These are phyloP conservation scores for Toxoplasma gondii DNA, from an alignment of 169 alveolate genomes.

Conservation along the genomic window DNA sequence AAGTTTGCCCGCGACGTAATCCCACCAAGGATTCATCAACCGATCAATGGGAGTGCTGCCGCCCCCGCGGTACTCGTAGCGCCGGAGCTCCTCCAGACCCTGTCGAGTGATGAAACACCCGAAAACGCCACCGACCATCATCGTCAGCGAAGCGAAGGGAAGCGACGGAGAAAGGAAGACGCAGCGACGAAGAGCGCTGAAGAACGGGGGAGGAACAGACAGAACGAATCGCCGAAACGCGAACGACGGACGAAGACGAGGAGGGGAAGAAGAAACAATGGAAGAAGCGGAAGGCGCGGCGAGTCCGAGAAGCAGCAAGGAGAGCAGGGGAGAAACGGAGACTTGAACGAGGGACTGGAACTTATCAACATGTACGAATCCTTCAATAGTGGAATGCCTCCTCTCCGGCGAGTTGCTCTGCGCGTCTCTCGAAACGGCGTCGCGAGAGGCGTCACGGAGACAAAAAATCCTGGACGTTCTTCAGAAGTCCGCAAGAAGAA, in stretches of 20 bases:
- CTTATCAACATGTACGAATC: too few relatives aligned
- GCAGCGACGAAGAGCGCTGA: background rate
- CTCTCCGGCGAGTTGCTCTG: too few relatives aligned
- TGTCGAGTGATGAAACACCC: conserved; percentile 23
- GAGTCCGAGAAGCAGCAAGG: too few relatives aligned
- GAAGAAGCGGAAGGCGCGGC: too few relatives aligned
- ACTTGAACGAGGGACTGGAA: too few relatives aligned
- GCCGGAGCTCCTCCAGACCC: conserved; percentile 31
- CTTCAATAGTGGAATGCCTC: too few relatives aligned
- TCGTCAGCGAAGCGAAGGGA: background rate
- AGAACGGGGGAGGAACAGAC: background rate
- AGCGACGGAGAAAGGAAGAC: background rate
- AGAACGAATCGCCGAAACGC: too few relatives aligned
- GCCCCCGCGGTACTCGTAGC: background rate
- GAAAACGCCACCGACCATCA: conserved; percentile 5
- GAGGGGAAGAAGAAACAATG: background rate
- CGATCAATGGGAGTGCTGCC: conserved; percentile 46
- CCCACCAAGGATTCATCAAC: conserved; percentile 38
- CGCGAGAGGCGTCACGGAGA: too few relatives aligned
- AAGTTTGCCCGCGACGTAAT: background rate
- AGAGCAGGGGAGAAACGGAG: too few relatives aligned
- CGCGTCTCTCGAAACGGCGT: too few relatives aligned
- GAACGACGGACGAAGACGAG: too few relatives aligned
- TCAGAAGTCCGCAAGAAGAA: background rate
- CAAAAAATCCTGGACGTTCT: too few relatives aligned